Percentiles rank a stretch among this genome's conserved stretches.
phyloP scores from a whole-genome alignment of 1,139 yeast genomes.

The Arxiozyma slooffiae region DNA sequence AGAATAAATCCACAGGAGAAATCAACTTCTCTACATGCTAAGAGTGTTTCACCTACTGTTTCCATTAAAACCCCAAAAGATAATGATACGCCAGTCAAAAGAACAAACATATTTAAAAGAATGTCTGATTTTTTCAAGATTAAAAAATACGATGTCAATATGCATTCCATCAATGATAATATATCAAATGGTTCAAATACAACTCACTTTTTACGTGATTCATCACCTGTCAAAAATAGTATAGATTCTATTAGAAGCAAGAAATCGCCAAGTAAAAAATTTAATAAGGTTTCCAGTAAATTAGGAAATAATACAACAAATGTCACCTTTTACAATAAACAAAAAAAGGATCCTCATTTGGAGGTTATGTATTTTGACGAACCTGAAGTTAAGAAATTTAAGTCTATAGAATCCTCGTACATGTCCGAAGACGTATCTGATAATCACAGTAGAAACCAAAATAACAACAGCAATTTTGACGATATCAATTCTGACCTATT shows the following conservation, averaged over 20 bases:
- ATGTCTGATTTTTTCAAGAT: constrained; percentile 21
- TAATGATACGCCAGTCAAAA: not conserved
- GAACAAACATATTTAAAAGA: constrained; percentile 12
- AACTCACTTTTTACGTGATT: not conserved
- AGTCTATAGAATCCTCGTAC: constrained; percentile 23
- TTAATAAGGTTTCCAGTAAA: not conserved
- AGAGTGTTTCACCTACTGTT: constrained; percentile 1
- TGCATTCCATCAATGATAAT: not conserved
- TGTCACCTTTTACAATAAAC: not conserved
- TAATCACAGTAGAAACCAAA: constrained; percentile 18
- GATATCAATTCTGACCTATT: constrained; percentile 7
- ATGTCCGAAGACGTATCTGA: constrained; percentile 19
- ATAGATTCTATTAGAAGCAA: not conserved
- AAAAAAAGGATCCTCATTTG: not conserved
- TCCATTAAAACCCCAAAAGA: not conserved
- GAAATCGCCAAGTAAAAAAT: not conserved
- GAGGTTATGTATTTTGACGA: constrained; percentile 7
- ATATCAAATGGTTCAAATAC: not conserved
- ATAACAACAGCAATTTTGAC: not conserved
- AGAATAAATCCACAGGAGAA: not conserved
- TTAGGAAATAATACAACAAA: not conserved
- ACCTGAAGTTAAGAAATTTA: constrained; percentile 19
- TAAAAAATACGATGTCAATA: constrained; percentile 6
- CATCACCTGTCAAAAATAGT: not conserved
- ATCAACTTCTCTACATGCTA: not conserved